phyloP scores from a whole-genome alignment of 805 yeast genomes.

The Brettanomyces bruxellensis region DNA sequence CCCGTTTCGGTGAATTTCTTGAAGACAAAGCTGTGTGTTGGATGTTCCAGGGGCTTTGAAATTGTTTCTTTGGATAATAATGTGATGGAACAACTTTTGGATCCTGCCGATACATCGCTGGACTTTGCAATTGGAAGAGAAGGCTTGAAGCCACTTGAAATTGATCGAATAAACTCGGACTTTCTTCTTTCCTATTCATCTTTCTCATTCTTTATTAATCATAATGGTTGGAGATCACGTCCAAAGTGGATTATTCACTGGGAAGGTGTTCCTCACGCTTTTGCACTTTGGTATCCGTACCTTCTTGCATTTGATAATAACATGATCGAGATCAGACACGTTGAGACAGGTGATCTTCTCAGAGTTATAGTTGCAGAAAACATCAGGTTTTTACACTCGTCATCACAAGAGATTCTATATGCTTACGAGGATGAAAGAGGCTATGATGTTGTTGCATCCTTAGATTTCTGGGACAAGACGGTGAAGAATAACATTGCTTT shows the following conservation, averaged over 20 bases:
- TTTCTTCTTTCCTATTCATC: conserved; percentile 85
- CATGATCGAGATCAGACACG: conserved; percentile 87
- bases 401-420: conserved; percentile 87
- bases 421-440: conserved; percentile 89
- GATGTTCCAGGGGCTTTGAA: conserved; percentile 95
- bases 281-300: conserved; percentile 92
- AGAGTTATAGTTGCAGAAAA: conserved; percentile 90
- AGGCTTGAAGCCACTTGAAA: conserved; percentile 74
- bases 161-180: conserved; percentile 82
- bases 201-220: conserved; percentile 88
- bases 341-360: conserved; percentile 76
- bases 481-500: conserved; percentile 15
- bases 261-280: conserved; percentile 93
- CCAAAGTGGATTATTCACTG: conserved; percentile 92
- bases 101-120: conserved; percentile 96
- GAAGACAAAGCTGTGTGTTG: conserved; percentile 83
- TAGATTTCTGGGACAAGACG: conserved; percentile 72
- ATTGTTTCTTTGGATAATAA: conserved; percentile 80
- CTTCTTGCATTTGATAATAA: conserved; percentile 81
- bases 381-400: conserved; percentile 79
- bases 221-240: conserved; percentile 93
- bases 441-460: conserved; percentile 81
- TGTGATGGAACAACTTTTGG: conserved; percentile 80
- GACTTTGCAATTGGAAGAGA: conserved; percentile 87
- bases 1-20: conserved; percentile 87